Evolutionary conservation across 2,329 filamentous ascomycete genomes (phyloP).

Genomic region (Aspergillus neoniger): DNA sequence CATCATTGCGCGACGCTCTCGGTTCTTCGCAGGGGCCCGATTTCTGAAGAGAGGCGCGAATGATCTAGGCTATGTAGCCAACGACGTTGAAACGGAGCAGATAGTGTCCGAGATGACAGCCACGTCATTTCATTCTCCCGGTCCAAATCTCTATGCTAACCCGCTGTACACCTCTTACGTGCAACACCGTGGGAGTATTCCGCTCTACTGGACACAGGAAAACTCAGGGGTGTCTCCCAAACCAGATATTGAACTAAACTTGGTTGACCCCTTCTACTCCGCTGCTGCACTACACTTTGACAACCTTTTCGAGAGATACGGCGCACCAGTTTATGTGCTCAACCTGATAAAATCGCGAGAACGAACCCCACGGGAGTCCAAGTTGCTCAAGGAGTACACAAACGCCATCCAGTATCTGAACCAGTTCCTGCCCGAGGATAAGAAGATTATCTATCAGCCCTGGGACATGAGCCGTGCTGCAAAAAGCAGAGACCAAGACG

Average conservation of each 20-base stretch:
- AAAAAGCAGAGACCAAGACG: constrained; percentile 88
- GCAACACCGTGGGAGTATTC: constrained; percentile 94
- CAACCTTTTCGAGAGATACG: constrained; percentile 89
- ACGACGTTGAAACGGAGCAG: constrained; percentile 98
- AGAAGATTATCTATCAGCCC: constrained; percentile 88
- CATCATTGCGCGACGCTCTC: constrained; percentile 86
- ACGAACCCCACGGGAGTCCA: constrained; percentile 85
- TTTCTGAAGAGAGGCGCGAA: constrained; percentile 95
- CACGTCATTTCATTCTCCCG: constrained; percentile 92
- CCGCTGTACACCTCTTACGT: constrained; percentile 95
- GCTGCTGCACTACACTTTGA: constrained; percentile 94
- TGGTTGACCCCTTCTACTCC: constrained; percentile 95
- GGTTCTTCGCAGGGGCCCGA: constrained; percentile 89
- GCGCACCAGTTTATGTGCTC: constrained; percentile 84
- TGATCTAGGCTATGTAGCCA: constrained; percentile 91
- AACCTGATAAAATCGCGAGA: constrained; percentile 91
- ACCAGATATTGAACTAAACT: constrained; percentile 89
- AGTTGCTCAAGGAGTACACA: constrained; percentile 83
- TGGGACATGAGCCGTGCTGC: constrained; percentile 98
- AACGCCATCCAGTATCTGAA: constrained; percentile 89
- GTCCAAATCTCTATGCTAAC: constrained; percentile 79
- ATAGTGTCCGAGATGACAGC: constrained; percentile 94
- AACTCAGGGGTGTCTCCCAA: constrained; percentile 94
- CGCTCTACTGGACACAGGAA: constrained; percentile 96
- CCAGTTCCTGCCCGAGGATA: constrained; percentile 80